Conservation (phyloP, 768 basidiomycete species). For the Boletus barrowsii region DNA sequence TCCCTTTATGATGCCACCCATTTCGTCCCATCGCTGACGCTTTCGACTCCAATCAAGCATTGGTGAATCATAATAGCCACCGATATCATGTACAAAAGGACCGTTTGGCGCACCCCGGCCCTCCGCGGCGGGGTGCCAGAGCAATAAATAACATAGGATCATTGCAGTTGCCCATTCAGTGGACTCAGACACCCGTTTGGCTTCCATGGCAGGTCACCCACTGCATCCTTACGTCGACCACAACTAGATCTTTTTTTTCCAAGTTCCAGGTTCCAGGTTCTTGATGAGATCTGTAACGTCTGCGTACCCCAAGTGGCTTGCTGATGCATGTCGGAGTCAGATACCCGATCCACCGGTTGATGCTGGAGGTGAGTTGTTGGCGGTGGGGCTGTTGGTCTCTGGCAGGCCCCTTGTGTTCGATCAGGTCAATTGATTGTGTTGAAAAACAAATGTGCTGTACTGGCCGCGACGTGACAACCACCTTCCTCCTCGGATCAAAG, state of each 20-base stretch:
- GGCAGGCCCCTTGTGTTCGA: too few relatives aligned
- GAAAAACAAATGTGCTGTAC: too few relatives aligned
- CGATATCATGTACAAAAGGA: conserved; percentile 17
- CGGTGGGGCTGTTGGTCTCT: too few relatives aligned
- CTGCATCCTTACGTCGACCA: conserved; percentile 50
- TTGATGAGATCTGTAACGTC: conserved; percentile 37
- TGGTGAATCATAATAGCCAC: background rate
- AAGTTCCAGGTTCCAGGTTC: conserved; percentile 4
- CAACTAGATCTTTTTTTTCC: conserved; percentile 29
- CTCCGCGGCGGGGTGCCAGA: conserved; percentile 55
- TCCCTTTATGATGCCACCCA: conserved; percentile 35
- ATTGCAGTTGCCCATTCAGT: too few relatives aligned
- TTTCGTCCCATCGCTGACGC: conserved; percentile 42
- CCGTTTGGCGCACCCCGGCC: conserved; percentile 51
- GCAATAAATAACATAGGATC: too few relatives aligned
- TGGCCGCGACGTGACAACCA: too few relatives aligned
- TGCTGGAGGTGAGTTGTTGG: too few relatives aligned
- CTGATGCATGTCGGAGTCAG: conserved; percentile 35
- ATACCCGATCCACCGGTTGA: conserved; percentile 49
- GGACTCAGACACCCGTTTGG: too few relatives aligned
- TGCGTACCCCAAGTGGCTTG: conserved; percentile 29
- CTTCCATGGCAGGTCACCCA: conserved; percentile 21
- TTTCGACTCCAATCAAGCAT: conserved; percentile 26
- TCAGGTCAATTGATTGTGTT: too few relatives aligned
- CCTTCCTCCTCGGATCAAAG: too few relatives aligned